These are phyloP conservation scores for Scutellaria galericulata DNA, from an alignment of 257 asterid genomes.

Conservation along the genomic window DNA sequence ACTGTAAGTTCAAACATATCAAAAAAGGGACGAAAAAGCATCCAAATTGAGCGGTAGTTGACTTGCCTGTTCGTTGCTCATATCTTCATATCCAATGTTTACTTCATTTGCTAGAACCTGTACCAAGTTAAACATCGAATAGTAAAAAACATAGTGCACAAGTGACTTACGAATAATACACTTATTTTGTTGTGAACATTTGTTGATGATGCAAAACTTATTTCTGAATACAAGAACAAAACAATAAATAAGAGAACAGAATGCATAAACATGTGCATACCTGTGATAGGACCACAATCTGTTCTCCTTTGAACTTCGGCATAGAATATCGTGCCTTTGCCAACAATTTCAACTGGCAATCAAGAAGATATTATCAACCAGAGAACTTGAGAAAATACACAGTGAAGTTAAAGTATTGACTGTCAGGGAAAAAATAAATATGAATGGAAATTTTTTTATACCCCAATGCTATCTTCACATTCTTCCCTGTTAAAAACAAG, in stretches of 20 bases:
- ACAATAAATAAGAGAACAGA: neutral
- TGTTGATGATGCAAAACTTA: neutral
- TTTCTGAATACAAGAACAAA: neutral
- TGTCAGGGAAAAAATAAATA: neutral
- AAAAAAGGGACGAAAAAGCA: neutral
- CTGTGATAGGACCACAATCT: constrained; percentile 91
- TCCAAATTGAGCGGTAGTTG: constrained; percentile 9
- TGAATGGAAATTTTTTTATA: constrained; percentile 29
- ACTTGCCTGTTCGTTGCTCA: constrained; percentile 93
- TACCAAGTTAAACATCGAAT: constrained; percentile 20
- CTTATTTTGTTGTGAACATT: too few relatives aligned
- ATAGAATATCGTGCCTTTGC: constrained; percentile 86
- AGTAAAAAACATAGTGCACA: constrained; percentile 1
- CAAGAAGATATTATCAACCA: constrained; percentile 34
- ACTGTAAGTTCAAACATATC: constrained; percentile 25
- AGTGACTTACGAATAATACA: neutral
- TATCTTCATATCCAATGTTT: constrained; percentile 92
- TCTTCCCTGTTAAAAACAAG: constrained; percentile 68
- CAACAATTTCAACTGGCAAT: constrained; percentile 75
- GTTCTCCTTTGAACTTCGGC: constrained; percentile 86
- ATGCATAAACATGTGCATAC: constrained; percentile 44
- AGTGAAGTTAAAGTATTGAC: neutral
- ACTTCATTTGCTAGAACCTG: constrained; percentile 96
- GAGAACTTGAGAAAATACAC: constrained; percentile 29
- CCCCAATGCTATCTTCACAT: constrained; percentile 92